phyloP scores from a whole-genome alignment of 1,284 basidiomycete species.

The Apiotrichum akiyoshidainum region DNA sequence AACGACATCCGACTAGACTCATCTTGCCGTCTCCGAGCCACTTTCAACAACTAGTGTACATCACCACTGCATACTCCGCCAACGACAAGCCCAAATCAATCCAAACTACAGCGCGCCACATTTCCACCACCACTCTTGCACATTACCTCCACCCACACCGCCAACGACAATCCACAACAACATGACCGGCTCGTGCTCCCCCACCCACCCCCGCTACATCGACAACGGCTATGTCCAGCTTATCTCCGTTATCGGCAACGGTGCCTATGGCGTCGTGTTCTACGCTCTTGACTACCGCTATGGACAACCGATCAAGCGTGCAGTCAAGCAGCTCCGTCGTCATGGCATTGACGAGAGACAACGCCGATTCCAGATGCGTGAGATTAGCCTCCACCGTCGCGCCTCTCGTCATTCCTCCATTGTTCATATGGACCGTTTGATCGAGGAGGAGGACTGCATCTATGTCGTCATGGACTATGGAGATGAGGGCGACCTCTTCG shows the following conservation, averaged over 20 bases:
- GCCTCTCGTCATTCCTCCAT: conserved; percentile 72
- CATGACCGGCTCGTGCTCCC: conserved; percentile 18
- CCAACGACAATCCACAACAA: not conserved
- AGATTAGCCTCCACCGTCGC: conserved; percentile 60
- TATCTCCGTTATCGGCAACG: conserved; percentile 83
- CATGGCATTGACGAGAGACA: conserved; percentile 65
- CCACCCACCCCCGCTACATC: conserved; percentile 52
- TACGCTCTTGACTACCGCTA: conserved; percentile 66
- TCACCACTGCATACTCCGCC: no score
- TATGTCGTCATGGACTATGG: conserved; percentile 67
- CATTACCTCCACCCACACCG: not conserved
- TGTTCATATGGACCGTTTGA: conserved; percentile 80
- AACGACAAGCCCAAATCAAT: no score
- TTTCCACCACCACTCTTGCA: not conserved
- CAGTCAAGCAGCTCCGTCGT: conserved; percentile 80
- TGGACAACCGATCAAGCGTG: conserved; percentile 59
- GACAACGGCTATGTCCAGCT: conserved; percentile 80
- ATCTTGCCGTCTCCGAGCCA: not conserved
- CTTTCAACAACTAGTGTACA: no score
- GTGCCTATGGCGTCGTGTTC: conserved; percentile 95
- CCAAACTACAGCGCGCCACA: not conserved
- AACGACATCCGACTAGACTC: not conserved
- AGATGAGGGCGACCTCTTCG: conserved; percentile 87
- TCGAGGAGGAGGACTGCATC: conserved; percentile 63
- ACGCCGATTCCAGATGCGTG: conserved; percentile 72